phyloP scores from a whole-genome alignment of 805 yeast genomes.

The Candida koratica region DNA sequence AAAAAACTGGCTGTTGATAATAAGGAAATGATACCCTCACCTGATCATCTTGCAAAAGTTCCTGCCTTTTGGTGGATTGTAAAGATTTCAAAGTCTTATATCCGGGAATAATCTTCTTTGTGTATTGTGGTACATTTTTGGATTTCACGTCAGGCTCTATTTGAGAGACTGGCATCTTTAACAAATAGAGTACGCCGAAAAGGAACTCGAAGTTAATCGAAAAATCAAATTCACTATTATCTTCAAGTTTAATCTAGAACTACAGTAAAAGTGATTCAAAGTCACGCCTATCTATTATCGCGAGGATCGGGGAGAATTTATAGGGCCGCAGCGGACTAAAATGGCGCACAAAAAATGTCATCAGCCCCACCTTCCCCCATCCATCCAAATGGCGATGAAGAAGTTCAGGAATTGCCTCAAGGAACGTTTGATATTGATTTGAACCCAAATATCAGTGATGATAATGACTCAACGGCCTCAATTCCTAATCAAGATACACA shows the following conservation, averaged over 20 bases:
- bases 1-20: constrained; percentile 25
- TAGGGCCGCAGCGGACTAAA: too few relatives aligned
- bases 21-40: constrained; percentile 8
- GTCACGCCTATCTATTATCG: too few relatives aligned
- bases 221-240: too few relatives aligned
- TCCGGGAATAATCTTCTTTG: neutral
- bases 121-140: constrained; percentile 2
- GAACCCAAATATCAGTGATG: constrained; percentile 37
- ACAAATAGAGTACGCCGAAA: too few relatives aligned
- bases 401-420: constrained; percentile 25
- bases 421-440: constrained; percentile 31
- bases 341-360: too few relatives aligned
- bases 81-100: constrained; percentile 1
- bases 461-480: neutral
- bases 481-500: neutral
- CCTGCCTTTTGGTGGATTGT: neutral
- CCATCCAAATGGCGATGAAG: constrained; percentile 35
- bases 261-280: too few relatives aligned
- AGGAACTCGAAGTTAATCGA: neutral
- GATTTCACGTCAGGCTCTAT: constrained; percentile 8
- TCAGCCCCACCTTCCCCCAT: constrained; percentile 31
- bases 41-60: constrained; percentile 1
- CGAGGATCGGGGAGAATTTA: too few relatives aligned
- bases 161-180: constrained; percentile 16
- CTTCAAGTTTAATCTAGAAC: too few relatives aligned